Evolutionary conservation across 2,329 filamentous ascomycete genomes (phyloP).

Genomic region (Aspergillus ruber): DNA sequence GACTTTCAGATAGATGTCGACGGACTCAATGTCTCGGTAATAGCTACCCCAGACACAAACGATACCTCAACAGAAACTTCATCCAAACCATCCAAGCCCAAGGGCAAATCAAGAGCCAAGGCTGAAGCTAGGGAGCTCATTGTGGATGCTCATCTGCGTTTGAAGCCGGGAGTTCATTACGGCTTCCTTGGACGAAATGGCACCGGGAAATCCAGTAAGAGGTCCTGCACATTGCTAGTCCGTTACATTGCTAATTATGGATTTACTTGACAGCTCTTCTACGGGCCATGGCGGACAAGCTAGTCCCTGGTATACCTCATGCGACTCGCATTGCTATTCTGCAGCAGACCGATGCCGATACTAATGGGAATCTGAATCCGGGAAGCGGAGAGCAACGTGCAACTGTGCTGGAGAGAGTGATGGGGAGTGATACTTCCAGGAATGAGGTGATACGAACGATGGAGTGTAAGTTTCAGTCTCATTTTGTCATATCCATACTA

Average conservation of each 20-base stretch:
- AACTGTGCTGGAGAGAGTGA: slow-evolving; percentile 61
- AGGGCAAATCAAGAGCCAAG: slow-evolving; percentile 47
- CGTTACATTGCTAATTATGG: slow-evolving; percentile 5
- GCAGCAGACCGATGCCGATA: slow-evolving; percentile 55
- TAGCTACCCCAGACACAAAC: slow-evolving; percentile 16
- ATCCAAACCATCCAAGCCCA: slow-evolving; percentile 22
- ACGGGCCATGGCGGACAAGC: slow-evolving; percentile 67
- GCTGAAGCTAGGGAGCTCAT: slow-evolving; percentile 57
- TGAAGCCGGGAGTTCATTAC: slow-evolving; percentile 69
- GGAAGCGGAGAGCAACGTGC: slow-evolving; percentile 17
- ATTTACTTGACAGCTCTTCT: slow-evolving; percentile 51
- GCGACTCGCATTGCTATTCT: slow-evolving; percentile 60
- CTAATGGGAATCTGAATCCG: slow-evolving; percentile 4
- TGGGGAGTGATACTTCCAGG: slow-evolving; percentile 45
- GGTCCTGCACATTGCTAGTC: not conserved
- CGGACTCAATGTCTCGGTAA: slow-evolving; percentile 63
- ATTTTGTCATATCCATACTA: not conserved
- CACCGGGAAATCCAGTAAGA: slow-evolving; percentile 69
- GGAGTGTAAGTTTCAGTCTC: slow-evolving; percentile 39
- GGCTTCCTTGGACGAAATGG: slow-evolving; percentile 75
- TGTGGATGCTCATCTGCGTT: slow-evolving; percentile 59
- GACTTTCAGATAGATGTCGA: slow-evolving; percentile 58
- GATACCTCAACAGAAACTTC: slow-evolving; percentile 9
- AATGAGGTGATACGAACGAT: slow-evolving; percentile 57
- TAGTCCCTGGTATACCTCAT: slow-evolving; percentile 69